phyloP scores from a whole-genome alignment of 345 rosid species.

The Eucalyptus cloeziana region DNA sequence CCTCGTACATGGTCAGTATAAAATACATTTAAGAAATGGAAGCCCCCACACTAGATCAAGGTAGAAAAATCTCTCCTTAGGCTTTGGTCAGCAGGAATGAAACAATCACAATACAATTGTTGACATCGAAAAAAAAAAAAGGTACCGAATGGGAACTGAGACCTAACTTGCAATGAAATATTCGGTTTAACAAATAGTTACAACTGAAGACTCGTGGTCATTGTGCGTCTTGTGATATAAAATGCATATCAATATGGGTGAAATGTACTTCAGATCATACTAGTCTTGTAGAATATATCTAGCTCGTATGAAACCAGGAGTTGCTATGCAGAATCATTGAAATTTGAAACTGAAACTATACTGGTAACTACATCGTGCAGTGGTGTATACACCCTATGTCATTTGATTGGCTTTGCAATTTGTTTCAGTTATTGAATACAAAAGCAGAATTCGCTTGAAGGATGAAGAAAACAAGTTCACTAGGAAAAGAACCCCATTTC shows the following conservation, averaged over 20 bases:
- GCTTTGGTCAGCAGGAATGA: background rate
- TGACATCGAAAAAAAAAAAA: background rate
- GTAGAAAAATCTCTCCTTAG: background rate
- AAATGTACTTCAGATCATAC: background rate
- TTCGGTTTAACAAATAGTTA: rapidly evolving
- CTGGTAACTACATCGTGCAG: background rate
- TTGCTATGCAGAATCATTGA: background rate
- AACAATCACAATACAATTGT: rapidly evolving
- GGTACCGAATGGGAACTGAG: background rate
- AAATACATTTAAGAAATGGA: background rate
- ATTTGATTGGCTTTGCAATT: background rate
- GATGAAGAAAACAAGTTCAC: background rate
- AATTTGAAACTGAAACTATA: background rate
- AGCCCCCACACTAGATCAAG: background rate
- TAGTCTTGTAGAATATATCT: background rate
- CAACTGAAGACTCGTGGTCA: background rate
- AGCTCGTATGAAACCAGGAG: background rate
- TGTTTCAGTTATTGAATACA: background rate
- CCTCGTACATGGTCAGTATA: background rate
- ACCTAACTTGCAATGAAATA: rapidly evolving
- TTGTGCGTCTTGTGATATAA: rapidly evolving
- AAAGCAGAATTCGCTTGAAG: background rate
- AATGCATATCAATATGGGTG: background rate
- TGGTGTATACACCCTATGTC: background rate
- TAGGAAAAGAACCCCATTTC: background rate